Conservation (phyloP, 148 eudicot species). For the Amaranthus cruentus region DNA sequence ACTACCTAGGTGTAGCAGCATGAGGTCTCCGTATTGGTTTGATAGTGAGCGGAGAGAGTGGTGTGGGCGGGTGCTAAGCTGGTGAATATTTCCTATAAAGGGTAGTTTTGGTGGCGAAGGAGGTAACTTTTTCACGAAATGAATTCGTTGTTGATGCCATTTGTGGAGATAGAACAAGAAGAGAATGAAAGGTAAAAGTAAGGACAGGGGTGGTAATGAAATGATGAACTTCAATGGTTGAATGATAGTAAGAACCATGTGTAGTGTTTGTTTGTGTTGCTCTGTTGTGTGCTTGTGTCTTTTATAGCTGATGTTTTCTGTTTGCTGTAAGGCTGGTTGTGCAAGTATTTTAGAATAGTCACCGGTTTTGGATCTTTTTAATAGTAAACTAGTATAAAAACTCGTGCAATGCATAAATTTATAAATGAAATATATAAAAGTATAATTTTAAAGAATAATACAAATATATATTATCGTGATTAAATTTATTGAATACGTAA, state of each 20-base stretch:
- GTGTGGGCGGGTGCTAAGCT: conserved; percentile 22
- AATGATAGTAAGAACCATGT: conserved; percentile 14
- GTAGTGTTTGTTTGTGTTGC: background rate
- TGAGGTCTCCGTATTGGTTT: conserved; percentile 23
- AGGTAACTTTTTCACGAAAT: conserved; percentile 16
- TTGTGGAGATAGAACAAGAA: conserved; percentile 16
- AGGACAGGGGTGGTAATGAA: conserved; percentile 4
- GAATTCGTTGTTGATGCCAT: conserved; percentile 12
- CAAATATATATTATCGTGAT: no score
- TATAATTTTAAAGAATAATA: no score
- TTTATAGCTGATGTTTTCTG: no score
- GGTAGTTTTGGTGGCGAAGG: conserved; percentile 31
- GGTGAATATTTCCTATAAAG: conserved; percentile 26
- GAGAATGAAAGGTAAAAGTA: conserved; percentile 8
- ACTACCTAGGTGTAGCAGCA: conserved; percentile 25
- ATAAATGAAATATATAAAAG: no score
- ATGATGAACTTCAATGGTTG: background rate
- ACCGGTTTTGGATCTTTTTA: no score
- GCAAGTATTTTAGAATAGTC: no score
- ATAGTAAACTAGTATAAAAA: no score
- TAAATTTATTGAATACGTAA: no score
- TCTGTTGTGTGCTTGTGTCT: no score
- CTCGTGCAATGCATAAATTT: no score
- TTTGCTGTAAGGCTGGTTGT: no score
- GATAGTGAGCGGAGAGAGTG: conserved; percentile 20